Base-by-base conservation (phyloP, 768 basidiomycete species). In the Rhodotorula diobovata region DNA sequence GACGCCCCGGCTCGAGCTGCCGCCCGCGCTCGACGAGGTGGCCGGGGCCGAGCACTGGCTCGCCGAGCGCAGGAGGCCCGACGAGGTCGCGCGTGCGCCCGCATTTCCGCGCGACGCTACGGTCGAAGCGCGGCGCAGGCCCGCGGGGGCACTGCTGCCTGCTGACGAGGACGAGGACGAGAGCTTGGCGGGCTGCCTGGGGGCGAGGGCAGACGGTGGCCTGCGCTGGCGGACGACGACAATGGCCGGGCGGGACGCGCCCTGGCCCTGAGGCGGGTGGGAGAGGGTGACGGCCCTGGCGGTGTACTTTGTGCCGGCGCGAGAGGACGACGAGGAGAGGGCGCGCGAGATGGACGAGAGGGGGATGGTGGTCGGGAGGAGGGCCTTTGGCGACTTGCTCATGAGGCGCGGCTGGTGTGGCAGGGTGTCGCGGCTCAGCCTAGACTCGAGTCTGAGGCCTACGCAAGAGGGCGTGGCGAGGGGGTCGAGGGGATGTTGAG, bases 281-380 rank as follows among this genome's bases (percentile, higher is more conserved):
- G 35, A 10, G 32, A 9, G 34, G 21, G 54, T 34, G 60, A 28
- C 23, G 2, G 62, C 37, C 34, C 62, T 37, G 6, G 28, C 32
- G 4, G 51, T 7, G 62, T 54, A 63, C 10, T n/a, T 41, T 12
- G 14, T 1, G 15, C 34, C 8, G 9, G 50, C 10, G 51, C 35
- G 3, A 12, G 32, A 1, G 25, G 34, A 7, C 1, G 54, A 23
- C 28, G 58, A 35, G 57, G 63, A 45, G 59, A 65, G 67, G 23
- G 68, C 62, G 53, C 66, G 61, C 15, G 57, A 58, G 59, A 70
- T 48, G 34, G 66, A 63, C 37, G 68, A 63, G 62, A 73, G 66
- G 25, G 72, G 60, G 35, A 74, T 62, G 30, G 61, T 64, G 21
- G 72, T 67, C 1, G 72, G 66, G 45, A 74, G 59, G 48, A 73